These are phyloP conservation scores for Candida ovalis DNA, from an alignment of 805 yeast genomes.

Conservation along the genomic window DNA sequence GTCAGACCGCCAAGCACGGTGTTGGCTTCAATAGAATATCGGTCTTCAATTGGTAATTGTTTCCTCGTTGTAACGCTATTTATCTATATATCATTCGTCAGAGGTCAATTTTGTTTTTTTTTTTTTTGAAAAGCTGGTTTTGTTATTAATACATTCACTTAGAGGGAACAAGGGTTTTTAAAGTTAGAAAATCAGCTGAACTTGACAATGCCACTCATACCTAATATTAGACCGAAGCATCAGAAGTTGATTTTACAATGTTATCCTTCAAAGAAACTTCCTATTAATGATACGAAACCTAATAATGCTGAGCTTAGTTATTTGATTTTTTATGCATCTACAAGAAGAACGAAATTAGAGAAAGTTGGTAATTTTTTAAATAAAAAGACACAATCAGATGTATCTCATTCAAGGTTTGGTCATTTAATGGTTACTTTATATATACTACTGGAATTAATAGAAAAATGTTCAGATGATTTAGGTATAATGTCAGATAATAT, in stretches of 20 bases:
- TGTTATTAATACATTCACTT: no score
- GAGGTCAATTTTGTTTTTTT: no score
- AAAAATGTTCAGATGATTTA: conserved; percentile 75
- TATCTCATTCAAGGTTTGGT: conserved; percentile 61
- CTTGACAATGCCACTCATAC: conserved; percentile 17
- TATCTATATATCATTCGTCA: no score
- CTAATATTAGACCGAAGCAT: conserved; percentile 59
- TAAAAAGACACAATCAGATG: conserved; percentile 58
- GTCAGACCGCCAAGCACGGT: no score
- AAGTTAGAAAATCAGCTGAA: not conserved
- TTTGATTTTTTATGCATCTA: conserved; percentile 82
- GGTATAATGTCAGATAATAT: conserved; percentile 75
- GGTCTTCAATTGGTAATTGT: no score
- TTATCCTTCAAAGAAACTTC: conserved; percentile 75
- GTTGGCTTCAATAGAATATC: no score
- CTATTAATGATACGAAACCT: conserved; percentile 73
- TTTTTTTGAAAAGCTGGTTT: no score
- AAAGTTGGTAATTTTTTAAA: conserved; percentile 74
- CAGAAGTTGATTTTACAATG: conserved; percentile 88
- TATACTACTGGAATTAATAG: conserved; percentile 65
- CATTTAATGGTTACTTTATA: conserved; percentile 79
- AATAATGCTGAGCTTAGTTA: conserved; percentile 89
- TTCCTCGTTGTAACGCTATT: no score
- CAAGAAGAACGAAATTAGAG: conserved; percentile 82
- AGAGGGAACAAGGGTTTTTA: no score